phyloP scores from a whole-genome alignment of 2,329 filamentous ascomycete species.

The Arachnopeziza araneosa region DNA sequence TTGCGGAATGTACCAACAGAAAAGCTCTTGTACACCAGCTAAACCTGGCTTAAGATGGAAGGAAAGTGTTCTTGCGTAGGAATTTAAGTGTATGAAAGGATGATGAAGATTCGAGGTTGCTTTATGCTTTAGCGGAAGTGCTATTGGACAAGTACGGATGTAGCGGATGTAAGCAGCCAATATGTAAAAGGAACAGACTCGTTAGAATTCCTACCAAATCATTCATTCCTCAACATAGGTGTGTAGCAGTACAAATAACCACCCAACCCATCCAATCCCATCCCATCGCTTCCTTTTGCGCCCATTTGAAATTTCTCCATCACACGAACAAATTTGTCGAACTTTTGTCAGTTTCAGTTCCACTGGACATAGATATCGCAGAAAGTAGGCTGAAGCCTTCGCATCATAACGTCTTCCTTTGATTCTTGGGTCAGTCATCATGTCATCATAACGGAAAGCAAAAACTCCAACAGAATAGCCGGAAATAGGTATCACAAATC shows the following conservation, averaged over 20 bases:
- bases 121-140: neutral
- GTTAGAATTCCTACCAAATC: neutral
- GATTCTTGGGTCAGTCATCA: neutral
- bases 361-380: neutral
- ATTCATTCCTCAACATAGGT: neutral
- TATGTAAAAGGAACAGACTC: neutral
- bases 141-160: neutral
- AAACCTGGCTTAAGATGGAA: neutral
- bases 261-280: neutral
- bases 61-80: neutral
- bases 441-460: neutral
- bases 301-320: neutral
- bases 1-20: neutral
- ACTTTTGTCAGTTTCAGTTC: too few species aligned
- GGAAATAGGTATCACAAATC: neutral
- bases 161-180: neutral
- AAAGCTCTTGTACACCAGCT: neutral
- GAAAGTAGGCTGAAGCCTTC: neutral
- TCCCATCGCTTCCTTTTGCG: neutral
- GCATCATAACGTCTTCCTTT: neutral
- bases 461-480: neutral
- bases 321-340: too few species aligned
- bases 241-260: neutral
- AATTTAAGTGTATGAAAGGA: neutral
- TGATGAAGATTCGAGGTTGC: neutral